A percentile compares a stretch with the other conserved stretches of the same genome.
Conservation (phyloP, 495 filamentous ascomycete species). For the Parachaetomium inaequale region DNA sequence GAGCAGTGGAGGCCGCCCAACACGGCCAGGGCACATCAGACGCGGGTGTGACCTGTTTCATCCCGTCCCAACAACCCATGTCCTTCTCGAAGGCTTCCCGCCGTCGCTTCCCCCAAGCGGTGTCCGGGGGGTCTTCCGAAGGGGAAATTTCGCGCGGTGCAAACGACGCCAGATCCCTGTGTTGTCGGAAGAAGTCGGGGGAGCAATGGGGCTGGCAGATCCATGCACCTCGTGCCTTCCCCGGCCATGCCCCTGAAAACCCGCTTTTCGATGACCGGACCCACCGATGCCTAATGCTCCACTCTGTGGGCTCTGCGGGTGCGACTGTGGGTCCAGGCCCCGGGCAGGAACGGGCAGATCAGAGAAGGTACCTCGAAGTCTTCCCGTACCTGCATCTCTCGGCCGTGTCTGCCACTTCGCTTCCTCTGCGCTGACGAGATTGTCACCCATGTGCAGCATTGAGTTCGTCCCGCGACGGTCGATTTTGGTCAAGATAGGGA, state of each 20-base stretch:
- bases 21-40: slow-evolving; percentile 10
- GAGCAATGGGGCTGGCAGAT: slow-evolving; percentile 11
- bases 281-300: slow-evolving; percentile 13
- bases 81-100: slow-evolving; percentile 11
- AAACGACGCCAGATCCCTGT: background rate
- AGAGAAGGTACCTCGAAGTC: background rate
- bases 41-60: slow-evolving; percentile 17
- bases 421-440: background rate
- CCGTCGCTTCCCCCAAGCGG: slow-evolving; percentile 5
- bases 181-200: slow-evolving; percentile 25
- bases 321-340: background rate
- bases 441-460: no score
- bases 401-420: background rate
- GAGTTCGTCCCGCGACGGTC: background rate
- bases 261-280: slow-evolving; percentile 9
- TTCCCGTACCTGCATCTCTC: background rate
- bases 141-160: slow-evolving; percentile 3
- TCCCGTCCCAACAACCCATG: background rate
- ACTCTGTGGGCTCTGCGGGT: background rate
- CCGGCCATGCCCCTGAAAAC: slow-evolving; percentile 16
- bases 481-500: background rate
- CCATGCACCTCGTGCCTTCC: slow-evolving; percentile 21
- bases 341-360: background rate
- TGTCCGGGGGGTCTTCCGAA: background rate
- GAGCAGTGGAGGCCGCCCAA: slow-evolving; percentile 10